Conservation (phyloP, 495 filamentous ascomycete species). For the Aspergillus affinis region DNA sequence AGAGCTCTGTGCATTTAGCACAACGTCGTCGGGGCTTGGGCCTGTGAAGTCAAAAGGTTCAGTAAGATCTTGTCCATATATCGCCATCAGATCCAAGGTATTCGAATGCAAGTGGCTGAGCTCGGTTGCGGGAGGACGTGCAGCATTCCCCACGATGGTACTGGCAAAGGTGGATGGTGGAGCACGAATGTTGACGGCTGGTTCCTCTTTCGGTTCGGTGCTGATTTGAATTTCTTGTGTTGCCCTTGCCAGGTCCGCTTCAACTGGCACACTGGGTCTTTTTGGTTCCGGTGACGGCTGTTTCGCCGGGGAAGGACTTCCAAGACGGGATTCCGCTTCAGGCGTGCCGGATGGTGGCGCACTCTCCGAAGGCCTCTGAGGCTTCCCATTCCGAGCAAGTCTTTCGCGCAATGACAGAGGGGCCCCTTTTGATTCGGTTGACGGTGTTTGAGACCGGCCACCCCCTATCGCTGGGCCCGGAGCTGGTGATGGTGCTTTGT, state of each 20-base stretch:
- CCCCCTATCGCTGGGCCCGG: conserved; percentile 10
- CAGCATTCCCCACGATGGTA: conserved; percentile 56
- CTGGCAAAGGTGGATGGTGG: conserved; percentile 68
- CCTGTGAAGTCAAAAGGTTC: conserved; percentile 71
- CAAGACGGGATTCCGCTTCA: conserved; percentile 22
- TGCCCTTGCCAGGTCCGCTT: conserved; percentile 4
- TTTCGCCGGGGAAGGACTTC: conserved; percentile 19
- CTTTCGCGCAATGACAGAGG: conserved; percentile 38
- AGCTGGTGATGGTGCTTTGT: conserved; percentile 46
- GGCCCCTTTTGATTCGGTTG: conserved; percentile 23
- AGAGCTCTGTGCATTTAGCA: conserved; percentile 75
- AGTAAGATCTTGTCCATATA: conserved; percentile 46
- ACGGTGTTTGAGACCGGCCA: conserved; percentile 20
- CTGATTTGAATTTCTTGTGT: conserved; percentile 8
- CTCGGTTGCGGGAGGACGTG: conserved; percentile 33
- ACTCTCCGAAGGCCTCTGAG: conserved; percentile 30
- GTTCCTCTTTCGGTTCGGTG: conserved; percentile 16
- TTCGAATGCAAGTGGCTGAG: conserved; percentile 39
- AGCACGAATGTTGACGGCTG: conserved; percentile 33
- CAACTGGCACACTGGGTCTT: conserved; percentile 9
- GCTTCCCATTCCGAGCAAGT: conserved; percentile 34
- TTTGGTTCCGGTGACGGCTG: conserved; percentile 20
- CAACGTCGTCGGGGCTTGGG: conserved; percentile 92
- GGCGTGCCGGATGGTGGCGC: conserved; percentile 24
- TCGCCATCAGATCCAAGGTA: conserved; percentile 52